Conservation (phyloP, 805 yeast species). For the Metschnikowia lachancei region DNA sequence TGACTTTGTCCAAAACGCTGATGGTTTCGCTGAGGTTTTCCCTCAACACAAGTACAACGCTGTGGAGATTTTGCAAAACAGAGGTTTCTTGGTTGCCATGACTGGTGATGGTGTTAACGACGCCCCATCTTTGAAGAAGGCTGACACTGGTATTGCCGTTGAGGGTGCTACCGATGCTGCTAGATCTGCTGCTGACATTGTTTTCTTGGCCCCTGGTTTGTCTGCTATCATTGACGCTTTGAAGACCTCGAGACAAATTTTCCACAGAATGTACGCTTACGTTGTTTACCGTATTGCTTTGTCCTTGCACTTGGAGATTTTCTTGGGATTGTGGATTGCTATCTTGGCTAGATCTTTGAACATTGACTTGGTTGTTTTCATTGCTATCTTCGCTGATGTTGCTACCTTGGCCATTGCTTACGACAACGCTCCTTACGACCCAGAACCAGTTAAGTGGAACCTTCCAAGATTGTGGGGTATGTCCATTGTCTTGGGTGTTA, state of each 20-base stretch:
- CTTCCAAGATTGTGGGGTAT: conserved; percentile 96
- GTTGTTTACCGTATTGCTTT: conserved; percentile 97
- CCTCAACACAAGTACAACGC: conserved; percentile 97
- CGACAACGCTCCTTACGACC: conserved; percentile 95
- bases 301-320: conserved; percentile 89
- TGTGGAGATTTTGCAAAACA: conserved; percentile 89
- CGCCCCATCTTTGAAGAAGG: conserved; percentile 96
- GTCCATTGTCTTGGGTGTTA: conserved; percentile 82
- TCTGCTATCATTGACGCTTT: conserved; percentile 90
- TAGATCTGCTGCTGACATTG: conserved; percentile 95
- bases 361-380: conserved; percentile 90
- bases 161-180: conserved; percentile 98
- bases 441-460: conserved; percentile 94
- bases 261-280: conserved; percentile 98
- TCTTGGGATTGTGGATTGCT: conserved; percentile 96
- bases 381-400: conserved; percentile 96
- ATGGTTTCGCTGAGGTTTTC: conserved; percentile 98
- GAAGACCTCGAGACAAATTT: conserved; percentile 93
- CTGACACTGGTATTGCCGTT: conserved; percentile 87
- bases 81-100: conserved; percentile 98
- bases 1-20: conserved; percentile 95
- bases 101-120: conserved; percentile 99
- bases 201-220: conserved; percentile 89
- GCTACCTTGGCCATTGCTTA: conserved; percentile 96
- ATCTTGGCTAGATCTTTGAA: conserved; percentile 81